These are phyloP conservation scores for Raddia guianensis DNA, from an alignment of 176 grass and related monocot genomes.

Conservation along the genomic window DNA sequence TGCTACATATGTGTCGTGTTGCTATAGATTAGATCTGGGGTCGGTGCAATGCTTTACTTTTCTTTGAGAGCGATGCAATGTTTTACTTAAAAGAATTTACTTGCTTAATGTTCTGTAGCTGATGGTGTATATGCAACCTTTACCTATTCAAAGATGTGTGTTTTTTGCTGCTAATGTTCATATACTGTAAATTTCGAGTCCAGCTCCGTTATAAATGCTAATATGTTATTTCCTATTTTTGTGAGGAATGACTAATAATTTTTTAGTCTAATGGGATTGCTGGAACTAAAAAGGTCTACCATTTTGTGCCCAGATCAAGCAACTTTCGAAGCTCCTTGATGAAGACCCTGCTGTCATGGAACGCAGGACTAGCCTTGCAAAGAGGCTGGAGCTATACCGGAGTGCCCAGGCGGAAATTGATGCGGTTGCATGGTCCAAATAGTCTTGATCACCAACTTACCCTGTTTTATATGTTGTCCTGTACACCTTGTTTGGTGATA, in stretches of 20 bases:
- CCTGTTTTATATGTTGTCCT: slow-evolving; percentile 28
- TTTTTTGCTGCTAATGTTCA: neutral
- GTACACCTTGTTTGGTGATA: slow-evolving; percentile 41
- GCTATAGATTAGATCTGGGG: neutral
- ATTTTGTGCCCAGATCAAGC: slow-evolving; percentile 64
- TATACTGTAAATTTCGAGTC: neutral
- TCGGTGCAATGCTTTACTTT: neutral
- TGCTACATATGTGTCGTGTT: neutral
- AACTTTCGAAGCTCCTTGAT: slow-evolving; percentile 78
- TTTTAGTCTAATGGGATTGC: neutral
- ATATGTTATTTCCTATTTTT: neutral
- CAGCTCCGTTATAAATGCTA: neutral
- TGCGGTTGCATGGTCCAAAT: slow-evolving; percentile 83
- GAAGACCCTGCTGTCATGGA: slow-evolving; percentile 93
- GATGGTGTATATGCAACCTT: neutral
- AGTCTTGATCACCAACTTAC: slow-evolving; percentile 31
- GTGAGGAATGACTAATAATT: neutral
- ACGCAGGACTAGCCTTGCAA: slow-evolving; percentile 70
- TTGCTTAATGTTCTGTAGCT: slow-evolving; percentile 9
- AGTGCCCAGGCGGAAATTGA: slow-evolving; percentile 85
- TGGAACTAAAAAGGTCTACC: neutral
- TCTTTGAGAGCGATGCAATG: neutral
- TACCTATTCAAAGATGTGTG: neutral
- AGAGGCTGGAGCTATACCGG: slow-evolving; percentile 84
- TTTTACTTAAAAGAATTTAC: neutral